These are phyloP conservation scores for Hypomontagnella monticulosa DNA, from an alignment of 495 filamentous ascomycete species.

Conservation along the genomic window DNA sequence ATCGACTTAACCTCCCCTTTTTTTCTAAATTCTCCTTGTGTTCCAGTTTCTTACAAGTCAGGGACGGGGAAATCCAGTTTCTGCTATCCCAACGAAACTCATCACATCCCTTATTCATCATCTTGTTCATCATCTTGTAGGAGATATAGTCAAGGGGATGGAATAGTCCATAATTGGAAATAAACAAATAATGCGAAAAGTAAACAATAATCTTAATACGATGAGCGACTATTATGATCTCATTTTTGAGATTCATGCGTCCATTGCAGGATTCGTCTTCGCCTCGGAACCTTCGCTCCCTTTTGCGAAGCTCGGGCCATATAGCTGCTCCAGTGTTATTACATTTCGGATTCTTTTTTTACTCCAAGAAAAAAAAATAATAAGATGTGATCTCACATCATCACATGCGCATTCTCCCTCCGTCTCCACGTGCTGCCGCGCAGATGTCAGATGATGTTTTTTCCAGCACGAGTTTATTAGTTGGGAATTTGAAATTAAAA, in stretches of 20 bases:
- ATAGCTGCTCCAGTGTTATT: not conserved
- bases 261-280: slow-evolving; percentile 11
- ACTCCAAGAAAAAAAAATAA: not conserved
- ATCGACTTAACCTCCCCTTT: slow-evolving; percentile 23
- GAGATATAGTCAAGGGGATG: slow-evolving; percentile 3
- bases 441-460: slow-evolving; percentile 25
- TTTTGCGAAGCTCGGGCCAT: slow-evolving; percentile 22
- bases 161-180: slow-evolving; percentile 27
- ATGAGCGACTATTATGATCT: slow-evolving; percentile 36
- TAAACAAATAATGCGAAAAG: slow-evolving; percentile 36
- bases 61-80: slow-evolving; percentile 12
- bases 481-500: slow-evolving; percentile 27
- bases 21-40: slow-evolving; percentile 9
- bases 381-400: slow-evolving; percentile 8
- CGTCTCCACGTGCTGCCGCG: slow-evolving; percentile 29
- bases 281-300: slow-evolving; percentile 16
- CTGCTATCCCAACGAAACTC: slow-evolving; percentile 22
- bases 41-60: slow-evolving; percentile 11
- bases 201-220: slow-evolving; percentile 45
- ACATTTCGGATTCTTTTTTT: not conserved
- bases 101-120: slow-evolving; percentile 34
- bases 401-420: slow-evolving; percentile 24
- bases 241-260: slow-evolving; percentile 41
- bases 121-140: slow-evolving; percentile 20
- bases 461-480: slow-evolving; percentile 30